Evolutionary conservation across 345 rosid genomes (phyloP), one percentile per base, ranked within the genome.

Genomic region (Pugionium cornutum): DNA sequence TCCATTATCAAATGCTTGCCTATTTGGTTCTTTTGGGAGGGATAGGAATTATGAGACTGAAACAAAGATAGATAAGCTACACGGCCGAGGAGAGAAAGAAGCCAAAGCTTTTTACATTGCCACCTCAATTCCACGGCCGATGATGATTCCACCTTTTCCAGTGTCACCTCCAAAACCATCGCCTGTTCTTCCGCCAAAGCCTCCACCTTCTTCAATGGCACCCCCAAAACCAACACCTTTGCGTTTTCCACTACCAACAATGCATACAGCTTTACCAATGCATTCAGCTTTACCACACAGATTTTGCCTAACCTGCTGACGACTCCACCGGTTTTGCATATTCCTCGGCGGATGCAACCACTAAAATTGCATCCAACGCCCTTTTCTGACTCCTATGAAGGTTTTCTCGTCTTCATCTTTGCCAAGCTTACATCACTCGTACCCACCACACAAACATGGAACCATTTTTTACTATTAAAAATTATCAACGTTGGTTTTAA

Each of bases 321-420:
- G 4, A 18, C 1, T 0, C 63, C 75, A 35, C 34, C 9, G 4
- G 58, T 64, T 5, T 31, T 53, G 0, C 76, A 66, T 1, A 36
- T 2, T 1, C 50, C 57, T 2, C 34, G 58, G 3, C 47, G 59
- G 28, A 58, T 2, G n/a, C 42, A 57, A 0, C 53, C 53, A 1
- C 79, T 66, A 37, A 30, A 9, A 9, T 46, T 57, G 0, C 67
- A 60, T 5, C 53, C 47, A 2, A n/a, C 1, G 30, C 68, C 73
- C 36, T 34, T 51, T 0, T 69, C 62, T 18, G 0, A 32, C 8
- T 1, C 70, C 62, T 10, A 33, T 9, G 43, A 54, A 27, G 1
- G 44, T 53, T 32, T 40, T 73, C 76, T 61, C 42, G 58, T 10
- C 78, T 68, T 4, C 63, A 47, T 18, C 39, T 67, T 31, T 56